A percentile compares a stretch with the other conserved stretches of the same genome.
Evolutionary conservation across 2,329 filamentous ascomycete genomes (phyloP).

Genomic region (Byssochlamys sp.): DNA sequence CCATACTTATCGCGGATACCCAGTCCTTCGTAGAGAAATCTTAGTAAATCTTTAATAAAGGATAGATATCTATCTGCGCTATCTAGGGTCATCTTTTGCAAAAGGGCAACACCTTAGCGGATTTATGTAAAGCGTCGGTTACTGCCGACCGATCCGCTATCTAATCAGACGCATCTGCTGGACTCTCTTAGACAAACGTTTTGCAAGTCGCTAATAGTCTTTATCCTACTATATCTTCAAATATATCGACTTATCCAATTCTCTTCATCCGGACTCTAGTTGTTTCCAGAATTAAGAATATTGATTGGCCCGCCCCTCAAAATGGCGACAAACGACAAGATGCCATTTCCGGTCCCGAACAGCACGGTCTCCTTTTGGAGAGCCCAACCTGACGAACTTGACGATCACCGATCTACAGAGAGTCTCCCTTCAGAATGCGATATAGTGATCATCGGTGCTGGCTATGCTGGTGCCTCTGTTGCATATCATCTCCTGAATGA

Average conservation of each 20-base stretch:
- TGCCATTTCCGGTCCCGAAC: slow-evolving; percentile 1
- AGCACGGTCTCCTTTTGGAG: slow-evolving; percentile 33
- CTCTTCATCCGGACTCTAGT: background rate
- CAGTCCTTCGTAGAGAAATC: too few relatives aligned
- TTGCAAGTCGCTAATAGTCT: background rate
- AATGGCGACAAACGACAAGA: background rate
- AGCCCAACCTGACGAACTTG: slow-evolving; percentile 28
- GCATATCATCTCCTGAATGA: slow-evolving; percentile 33
- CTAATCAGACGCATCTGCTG: background rate
- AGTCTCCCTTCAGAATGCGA: slow-evolving; percentile 34
- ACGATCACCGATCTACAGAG: slow-evolving; percentile 31
- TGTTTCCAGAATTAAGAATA: background rate
- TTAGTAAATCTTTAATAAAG: too few relatives aligned
- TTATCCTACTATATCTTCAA: background rate
- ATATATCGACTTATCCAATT: background rate
- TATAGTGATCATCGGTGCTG: slow-evolving; percentile 41
- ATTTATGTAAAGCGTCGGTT: background rate
- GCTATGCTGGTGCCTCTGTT: slow-evolving; percentile 38
- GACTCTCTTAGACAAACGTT: background rate
- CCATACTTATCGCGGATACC: too few relatives aligned
- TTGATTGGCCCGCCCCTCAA: background rate
- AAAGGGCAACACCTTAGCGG: too few relatives aligned
- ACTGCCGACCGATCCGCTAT: background rate
- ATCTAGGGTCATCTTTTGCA: too few relatives aligned
- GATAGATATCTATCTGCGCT: too few relatives aligned